Percentiles rank a stretch among this genome's conserved stretches.
Conservation (phyloP, 2,329 filamentous ascomycete species). For the Ceratocystis huliohia region DNA sequence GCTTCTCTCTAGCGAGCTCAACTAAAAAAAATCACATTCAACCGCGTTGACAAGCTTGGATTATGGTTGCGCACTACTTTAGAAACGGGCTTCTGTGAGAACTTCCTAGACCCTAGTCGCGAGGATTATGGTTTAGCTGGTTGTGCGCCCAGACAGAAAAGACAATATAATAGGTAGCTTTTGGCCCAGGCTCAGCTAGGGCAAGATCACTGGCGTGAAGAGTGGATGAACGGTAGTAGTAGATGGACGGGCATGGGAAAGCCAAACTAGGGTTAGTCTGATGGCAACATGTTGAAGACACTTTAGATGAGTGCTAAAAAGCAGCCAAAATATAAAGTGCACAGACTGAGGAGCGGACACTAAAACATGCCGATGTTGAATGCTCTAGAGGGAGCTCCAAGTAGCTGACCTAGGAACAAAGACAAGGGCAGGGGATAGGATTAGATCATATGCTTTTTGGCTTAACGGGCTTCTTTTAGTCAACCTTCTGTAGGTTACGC, state of each 20-base stretch:
- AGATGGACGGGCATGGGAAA: background rate
- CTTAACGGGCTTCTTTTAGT: too few relatives aligned
- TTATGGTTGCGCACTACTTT: constrained; percentile 1
- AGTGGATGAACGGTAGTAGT: background rate
- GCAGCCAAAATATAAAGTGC: background rate
- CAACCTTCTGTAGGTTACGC: too few relatives aligned
- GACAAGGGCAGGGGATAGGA: background rate
- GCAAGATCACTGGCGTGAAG: background rate
- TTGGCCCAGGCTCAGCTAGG: background rate
- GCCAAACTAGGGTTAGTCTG: constrained; percentile 1
- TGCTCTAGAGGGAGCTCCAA: background rate
- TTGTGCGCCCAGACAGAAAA: background rate
- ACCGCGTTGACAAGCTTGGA: background rate
- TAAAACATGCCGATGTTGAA: background rate
- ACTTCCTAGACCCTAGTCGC: background rate
- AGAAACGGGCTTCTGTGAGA: background rate
- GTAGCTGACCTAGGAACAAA: background rate
- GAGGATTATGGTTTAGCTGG: background rate
- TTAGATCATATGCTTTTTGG: too few relatives aligned
- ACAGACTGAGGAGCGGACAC: background rate
- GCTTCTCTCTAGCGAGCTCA: background rate
- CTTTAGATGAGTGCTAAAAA: background rate
- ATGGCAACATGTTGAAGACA: background rate
- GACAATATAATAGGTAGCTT: background rate
- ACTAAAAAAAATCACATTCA: background rate